phyloP scores from a whole-genome alignment of 495 filamentous ascomycete species.

The Aspergillus baeticus region DNA sequence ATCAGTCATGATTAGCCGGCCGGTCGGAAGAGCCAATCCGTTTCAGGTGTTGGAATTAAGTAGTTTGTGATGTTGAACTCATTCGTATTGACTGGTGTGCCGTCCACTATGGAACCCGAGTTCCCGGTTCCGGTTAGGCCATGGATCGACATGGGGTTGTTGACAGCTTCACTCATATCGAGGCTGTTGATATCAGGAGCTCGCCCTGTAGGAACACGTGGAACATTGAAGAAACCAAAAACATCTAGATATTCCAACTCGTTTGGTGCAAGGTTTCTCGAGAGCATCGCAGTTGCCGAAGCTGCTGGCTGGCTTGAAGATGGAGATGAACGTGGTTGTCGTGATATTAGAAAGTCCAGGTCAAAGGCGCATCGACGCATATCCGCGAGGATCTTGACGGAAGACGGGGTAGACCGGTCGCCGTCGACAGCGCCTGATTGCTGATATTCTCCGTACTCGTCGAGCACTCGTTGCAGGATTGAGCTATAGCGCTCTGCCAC shows the following conservation, averaged over 20 bases:
- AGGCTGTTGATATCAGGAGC: constrained; percentile 30
- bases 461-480: constrained; percentile 78
- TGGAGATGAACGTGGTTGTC: constrained; percentile 64
- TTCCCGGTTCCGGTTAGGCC: constrained; percentile 31
- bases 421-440: constrained; percentile 52
- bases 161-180: constrained; percentile 32
- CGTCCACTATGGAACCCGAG: constrained; percentile 24
- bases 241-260: constrained; percentile 90
- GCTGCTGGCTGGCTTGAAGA: constrained; percentile 31
- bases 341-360: constrained; percentile 81
- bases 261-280: constrained; percentile 68
- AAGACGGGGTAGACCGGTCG: constrained; percentile 74
- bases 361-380: constrained; percentile 85
- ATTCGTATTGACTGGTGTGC: constrained; percentile 28
- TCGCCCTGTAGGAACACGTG: constrained; percentile 56
- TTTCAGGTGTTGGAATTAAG: constrained; percentile 46
- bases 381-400: constrained; percentile 81
- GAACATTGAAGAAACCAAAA: constrained; percentile 91
- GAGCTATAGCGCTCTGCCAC: constrained; percentile 78
- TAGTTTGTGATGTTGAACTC: constrained; percentile 52
- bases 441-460: constrained; percentile 79
- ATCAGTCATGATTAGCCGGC: constrained; percentile 21
- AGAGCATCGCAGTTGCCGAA: constrained; percentile 37
- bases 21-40: constrained; percentile 46
- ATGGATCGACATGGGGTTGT: constrained; percentile 44